Conservation (phyloP, 805 yeast species). For the Saturnispora zaruensis region DNA sequence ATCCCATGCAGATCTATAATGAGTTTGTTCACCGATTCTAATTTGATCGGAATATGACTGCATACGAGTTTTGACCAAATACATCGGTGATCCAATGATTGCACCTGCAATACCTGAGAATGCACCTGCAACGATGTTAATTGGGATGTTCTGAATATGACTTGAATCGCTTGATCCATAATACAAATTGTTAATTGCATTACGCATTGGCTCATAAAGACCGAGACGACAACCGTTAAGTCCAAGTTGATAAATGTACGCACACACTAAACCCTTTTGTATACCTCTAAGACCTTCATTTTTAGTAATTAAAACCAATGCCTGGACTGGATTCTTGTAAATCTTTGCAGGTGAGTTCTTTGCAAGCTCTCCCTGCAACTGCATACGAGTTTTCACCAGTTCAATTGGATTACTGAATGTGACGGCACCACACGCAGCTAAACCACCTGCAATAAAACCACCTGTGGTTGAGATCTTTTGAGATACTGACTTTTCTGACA, state of each 20-base stretch:
- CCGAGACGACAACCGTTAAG: constrained; percentile 94
- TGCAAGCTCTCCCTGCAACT: constrained; percentile 84
- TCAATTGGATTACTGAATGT: constrained; percentile 96
- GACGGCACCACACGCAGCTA: constrained; percentile 97
- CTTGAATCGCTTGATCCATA: constrained; percentile 45
- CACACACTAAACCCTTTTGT: constrained; percentile 84
- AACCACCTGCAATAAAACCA: constrained; percentile 83
- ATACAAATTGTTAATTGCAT: constrained; percentile 43
- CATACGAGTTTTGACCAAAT: constrained; percentile 90
- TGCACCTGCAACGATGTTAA: constrained; percentile 77
- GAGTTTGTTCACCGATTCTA: constrained; percentile 86
- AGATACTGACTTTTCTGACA: constrained; percentile 36
- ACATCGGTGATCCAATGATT: constrained; percentile 81
- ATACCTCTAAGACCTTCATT: constrained; percentile 83
- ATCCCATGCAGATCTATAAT: constrained; percentile 59
- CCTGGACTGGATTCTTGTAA: constrained; percentile 83
- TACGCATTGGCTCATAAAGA: constrained; percentile 81
- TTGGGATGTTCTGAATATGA: constrained; percentile 38
- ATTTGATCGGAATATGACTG: constrained; percentile 70
- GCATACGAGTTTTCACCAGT: constrained; percentile 91
- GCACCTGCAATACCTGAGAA: constrained; percentile 87
- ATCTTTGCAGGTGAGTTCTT: constrained; percentile 40
- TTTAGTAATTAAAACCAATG: constrained; percentile 57
- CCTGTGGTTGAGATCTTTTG: constrained; percentile 58
- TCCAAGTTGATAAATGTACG: constrained; percentile 84